Base-by-base conservation (phyloP, 352 stramenopile genomes). In the Phytophthora ramorum region DNA sequence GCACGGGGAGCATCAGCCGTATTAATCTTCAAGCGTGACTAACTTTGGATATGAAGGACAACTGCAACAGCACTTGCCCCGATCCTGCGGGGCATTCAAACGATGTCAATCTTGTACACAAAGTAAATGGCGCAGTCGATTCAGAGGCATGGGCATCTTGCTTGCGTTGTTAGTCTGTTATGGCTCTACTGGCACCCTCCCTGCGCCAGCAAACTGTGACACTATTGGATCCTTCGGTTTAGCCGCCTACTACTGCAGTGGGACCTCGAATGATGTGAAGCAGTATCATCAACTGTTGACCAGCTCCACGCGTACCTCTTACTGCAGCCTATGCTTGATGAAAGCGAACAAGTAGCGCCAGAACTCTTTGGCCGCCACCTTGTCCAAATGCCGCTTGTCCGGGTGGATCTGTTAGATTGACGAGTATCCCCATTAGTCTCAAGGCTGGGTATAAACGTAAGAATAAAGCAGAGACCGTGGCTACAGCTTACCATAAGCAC, bases 381-480 rank as follows among this genome's bases (percentile, higher is more conserved):
- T 96, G 78, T 97, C 91, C 45, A 97, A 72, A 76, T 97, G 90
- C 12, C 91, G 83, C 69, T 97, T 97, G 71, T 96, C 86, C 24
- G 90, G 91, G 51, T 97, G 89, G 57, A 97, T 94, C 81, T 93
- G 37, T 24, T 57, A 48, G 7, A 26, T 47, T 26, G 41, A 16
- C 9, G 10, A 47, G 48, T 5, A 51, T 49, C 48, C 30, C 6
- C 10, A 46, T 61, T 48, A 71, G 30, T 5, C 8, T 22, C 20
- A 28, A 14, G 38, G 41, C 26, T 32, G 26, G 26, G 26, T 32
- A 32, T 32, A 3, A 6, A 32, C 26, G n/a, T 17, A 8, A 43
- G 47, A n/a, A 44, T 0, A 38, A 30, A 43, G 4, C 41, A 47
- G 10, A 2, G 7, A 24, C 7, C 13, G 43, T 26, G 2, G 47